Percentiles rank a stretch among this genome's conserved stretches.
Conservation (phyloP, 495 filamentous ascomycete species). For the Aspergillus wentii region DNA sequence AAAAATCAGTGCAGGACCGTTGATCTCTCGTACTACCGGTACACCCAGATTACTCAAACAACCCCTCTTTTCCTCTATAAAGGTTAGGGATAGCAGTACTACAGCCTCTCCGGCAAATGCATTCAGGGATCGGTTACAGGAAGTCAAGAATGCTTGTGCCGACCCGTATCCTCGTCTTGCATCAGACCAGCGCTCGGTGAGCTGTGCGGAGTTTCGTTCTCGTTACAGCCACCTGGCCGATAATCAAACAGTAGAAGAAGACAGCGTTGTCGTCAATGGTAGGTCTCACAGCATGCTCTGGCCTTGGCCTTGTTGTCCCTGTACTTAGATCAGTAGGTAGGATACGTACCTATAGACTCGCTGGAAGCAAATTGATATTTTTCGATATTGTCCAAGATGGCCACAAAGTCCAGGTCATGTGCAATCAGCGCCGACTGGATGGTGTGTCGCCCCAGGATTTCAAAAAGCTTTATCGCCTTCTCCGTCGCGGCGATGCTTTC, state of each 20-base stretch:
- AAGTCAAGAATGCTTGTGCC: conserved; percentile 37
- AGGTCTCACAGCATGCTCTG: conserved; percentile 28
- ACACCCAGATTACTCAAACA: conserved; percentile 6
- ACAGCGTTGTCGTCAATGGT: conserved; percentile 40
- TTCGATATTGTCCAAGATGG: conserved; percentile 72
- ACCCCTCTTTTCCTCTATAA: background rate
- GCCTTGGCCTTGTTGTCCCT: conserved; percentile 15
- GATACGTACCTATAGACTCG: conserved; percentile 52
- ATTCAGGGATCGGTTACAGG: conserved; percentile 44
- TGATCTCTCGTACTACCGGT: background rate
- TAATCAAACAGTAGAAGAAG: conserved; percentile 42
- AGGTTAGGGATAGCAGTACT: conserved; percentile 23
- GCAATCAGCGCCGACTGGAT: conserved; percentile 56
- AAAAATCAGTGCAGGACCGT: background rate
- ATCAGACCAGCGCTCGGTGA: conserved; percentile 25
- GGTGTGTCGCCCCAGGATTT: conserved; percentile 45
- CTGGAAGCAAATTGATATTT: conserved; percentile 74
- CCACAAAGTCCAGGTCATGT: conserved; percentile 65
- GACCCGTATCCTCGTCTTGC: conserved; percentile 50
- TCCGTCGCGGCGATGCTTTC: conserved; percentile 73
- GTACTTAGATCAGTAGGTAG: conserved; percentile 61
- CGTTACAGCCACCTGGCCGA: conserved; percentile 34
- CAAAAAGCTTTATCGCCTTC: conserved; percentile 50
- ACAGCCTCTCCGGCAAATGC: conserved; percentile 30
- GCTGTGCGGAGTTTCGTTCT: conserved; percentile 30